Evolutionary conservation across 2,329 filamentous ascomycete species (phyloP).

Genomic region (Didymella keratinophila): DNA sequence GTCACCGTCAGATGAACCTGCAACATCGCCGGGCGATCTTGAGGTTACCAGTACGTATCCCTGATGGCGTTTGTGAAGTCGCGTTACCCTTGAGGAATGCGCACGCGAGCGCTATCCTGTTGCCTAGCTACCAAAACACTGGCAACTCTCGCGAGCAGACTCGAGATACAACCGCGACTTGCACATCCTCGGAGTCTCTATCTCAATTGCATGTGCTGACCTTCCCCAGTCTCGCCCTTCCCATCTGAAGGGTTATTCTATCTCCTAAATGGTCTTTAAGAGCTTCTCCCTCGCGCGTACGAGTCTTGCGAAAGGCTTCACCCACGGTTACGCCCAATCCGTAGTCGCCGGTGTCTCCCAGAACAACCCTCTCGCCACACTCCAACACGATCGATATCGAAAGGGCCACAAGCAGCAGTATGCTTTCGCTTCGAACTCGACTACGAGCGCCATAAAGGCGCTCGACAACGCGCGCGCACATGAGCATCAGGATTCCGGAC

Average conservation of each 20-base stretch:
- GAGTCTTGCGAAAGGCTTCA: constrained; percentile 95
- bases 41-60: constrained; percentile 68
- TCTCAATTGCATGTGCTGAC: constrained; percentile 30
- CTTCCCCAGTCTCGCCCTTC: constrained; percentile 56
- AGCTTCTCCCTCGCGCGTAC: constrained; percentile 89
- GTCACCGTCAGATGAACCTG: constrained; percentile 99
- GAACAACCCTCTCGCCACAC: constrained; percentile 63
- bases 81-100: constrained; percentile 11
- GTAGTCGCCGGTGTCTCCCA: constrained; percentile 86
- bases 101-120: constrained; percentile 27
- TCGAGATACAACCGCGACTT: not conserved
- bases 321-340: constrained; percentile 97
- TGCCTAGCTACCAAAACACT: constrained; percentile 28
- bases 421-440: constrained; percentile 69
- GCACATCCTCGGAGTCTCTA: not conserved
- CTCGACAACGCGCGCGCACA: constrained; percentile 33
- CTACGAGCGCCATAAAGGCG: constrained; percentile 49
- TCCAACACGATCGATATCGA: constrained; percentile 57
- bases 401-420: constrained; percentile 70
- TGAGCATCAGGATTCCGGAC: constrained; percentile 58
- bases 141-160: constrained; percentile 2
- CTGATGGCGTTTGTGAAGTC: constrained; percentile 11
- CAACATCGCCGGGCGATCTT: constrained; percentile 67
- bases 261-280: constrained; percentile 87
- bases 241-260: constrained; percentile 67